Conservation (phyloP, 129 eudicot species). For the Centaurea solstitialis region DNA sequence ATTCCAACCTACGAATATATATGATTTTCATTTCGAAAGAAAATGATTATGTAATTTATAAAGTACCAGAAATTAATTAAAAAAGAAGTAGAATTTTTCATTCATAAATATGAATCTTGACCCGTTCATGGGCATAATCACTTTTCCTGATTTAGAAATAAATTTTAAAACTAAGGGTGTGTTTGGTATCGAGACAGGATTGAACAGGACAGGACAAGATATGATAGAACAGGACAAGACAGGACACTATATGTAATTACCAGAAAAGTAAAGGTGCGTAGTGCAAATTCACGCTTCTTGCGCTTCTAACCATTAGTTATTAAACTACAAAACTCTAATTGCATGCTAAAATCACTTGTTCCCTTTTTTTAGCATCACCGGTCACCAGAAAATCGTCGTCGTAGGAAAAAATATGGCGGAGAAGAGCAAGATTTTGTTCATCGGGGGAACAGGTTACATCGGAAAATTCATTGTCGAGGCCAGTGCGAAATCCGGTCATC, state of each 20-base stretch:
- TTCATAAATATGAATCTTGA: constrained; percentile 18
- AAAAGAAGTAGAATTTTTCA: too few relatives aligned
- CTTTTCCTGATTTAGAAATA: not conserved
- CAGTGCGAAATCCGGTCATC: constrained; percentile 41
- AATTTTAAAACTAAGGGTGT: not conserved
- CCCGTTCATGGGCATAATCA: too few relatives aligned
- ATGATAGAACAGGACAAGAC: too few relatives aligned
- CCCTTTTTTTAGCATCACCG: not conserved
- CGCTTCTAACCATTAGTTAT: too few relatives aligned
- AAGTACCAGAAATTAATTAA: too few relatives aligned
- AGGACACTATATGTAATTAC: not conserved
- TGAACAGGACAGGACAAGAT: too few relatives aligned
- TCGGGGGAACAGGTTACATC: constrained; percentile 56
- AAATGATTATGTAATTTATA: too few relatives aligned
- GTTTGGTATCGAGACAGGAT: too few relatives aligned
- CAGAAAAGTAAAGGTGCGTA: too few relatives aligned
- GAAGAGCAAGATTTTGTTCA: constrained; percentile 45
- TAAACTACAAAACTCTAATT: not conserved
- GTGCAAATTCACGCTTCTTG: too few relatives aligned
- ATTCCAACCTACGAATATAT: too few relatives aligned
- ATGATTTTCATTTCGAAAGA: too few relatives aligned
- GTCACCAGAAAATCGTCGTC: not conserved
- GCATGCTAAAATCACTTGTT: constrained; percentile 7
- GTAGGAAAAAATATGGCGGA: constrained; percentile 26
- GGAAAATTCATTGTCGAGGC: constrained; percentile 51